Conservation (phyloP, 495 filamentous ascomycete genomes). For the Margaritispora aquatica region DNA sequence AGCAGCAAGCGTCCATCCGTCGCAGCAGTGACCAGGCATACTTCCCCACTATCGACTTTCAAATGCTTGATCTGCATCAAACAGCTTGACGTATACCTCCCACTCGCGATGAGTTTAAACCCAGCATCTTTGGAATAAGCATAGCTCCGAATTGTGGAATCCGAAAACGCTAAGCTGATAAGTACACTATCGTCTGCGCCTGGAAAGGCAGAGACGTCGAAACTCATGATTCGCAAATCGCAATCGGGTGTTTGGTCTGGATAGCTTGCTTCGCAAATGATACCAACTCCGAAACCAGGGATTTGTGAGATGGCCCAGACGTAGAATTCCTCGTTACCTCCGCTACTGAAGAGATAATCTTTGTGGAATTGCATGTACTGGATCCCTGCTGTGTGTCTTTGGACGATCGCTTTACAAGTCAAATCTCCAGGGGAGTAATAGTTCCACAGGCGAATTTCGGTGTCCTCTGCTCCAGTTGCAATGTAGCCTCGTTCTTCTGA, state of each 20-base stretch:
- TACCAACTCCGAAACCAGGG: slow-evolving; percentile 44
- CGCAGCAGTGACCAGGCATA: slow-evolving; percentile 43
- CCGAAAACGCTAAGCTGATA: slow-evolving; percentile 66
- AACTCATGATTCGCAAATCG: slow-evolving; percentile 75
- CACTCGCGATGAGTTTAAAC: slow-evolving; percentile 51
- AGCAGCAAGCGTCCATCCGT: slow-evolving; percentile 41
- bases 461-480: slow-evolving; percentile 89
- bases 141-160: slow-evolving; percentile 69
- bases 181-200: slow-evolving; percentile 37
- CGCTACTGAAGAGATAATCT: slow-evolving; percentile 72
- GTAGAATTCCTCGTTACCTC: slow-evolving; percentile 81
- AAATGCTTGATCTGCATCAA: slow-evolving; percentile 57
- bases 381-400: slow-evolving; percentile 74
- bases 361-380: slow-evolving; percentile 74
- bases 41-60: background rate
- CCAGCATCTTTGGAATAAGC: slow-evolving; percentile 39
- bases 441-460: slow-evolving; percentile 68
- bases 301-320: slow-evolving; percentile 65
- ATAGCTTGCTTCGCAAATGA: slow-evolving; percentile 53
- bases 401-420: slow-evolving; percentile 52
- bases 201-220: slow-evolving; percentile 44
- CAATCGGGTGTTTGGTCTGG: slow-evolving; percentile 50
- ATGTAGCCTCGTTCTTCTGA: slow-evolving; percentile 39
- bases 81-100: slow-evolving; percentile 71
- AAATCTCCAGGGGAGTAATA: slow-evolving; percentile 7